A percentile compares a stretch with the other conserved stretches of the same genome.
Evolutionary conservation across 139 green algal genomes (phyloP).

Genomic region (Coccomyxa sp.): DNA sequence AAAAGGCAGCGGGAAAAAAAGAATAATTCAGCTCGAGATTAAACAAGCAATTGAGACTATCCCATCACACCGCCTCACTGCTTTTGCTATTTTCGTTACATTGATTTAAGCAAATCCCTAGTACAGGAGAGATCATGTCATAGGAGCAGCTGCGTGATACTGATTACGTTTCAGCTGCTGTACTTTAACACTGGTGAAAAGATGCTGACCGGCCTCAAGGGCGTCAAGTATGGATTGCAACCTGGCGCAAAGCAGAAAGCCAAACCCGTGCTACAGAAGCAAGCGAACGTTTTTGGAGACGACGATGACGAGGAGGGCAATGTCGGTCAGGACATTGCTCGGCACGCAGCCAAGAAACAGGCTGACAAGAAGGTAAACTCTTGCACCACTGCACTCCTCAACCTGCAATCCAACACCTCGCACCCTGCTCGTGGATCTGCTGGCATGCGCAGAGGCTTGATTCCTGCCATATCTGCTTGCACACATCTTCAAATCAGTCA

Average conservation of each 20-base stretch:
- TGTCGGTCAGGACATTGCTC: constrained; percentile 44
- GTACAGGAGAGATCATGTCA: background rate
- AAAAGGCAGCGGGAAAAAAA: too few relatives aligned
- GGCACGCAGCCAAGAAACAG: constrained; percentile 65
- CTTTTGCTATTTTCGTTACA: background rate
- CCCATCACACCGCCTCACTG: background rate
- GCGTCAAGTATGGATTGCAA: constrained; percentile 75
- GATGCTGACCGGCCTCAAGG: constrained; percentile 59
- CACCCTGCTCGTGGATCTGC: background rate
- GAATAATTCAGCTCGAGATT: too few relatives aligned
- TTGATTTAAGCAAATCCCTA: background rate
- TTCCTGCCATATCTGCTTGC: background rate
- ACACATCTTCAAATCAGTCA: background rate
- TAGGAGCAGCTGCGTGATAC: background rate
- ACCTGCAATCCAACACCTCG: background rate
- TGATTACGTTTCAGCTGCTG: background rate
- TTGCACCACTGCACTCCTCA: background rate
- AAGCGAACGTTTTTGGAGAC: constrained; percentile 1
- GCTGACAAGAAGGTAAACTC: constrained; percentile 34
- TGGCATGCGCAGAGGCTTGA: background rate
- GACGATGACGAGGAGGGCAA: constrained; percentile 42
- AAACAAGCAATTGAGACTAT: background rate
- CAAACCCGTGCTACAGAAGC: constrained; percentile 5
- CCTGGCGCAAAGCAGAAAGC: constrained; percentile 27
- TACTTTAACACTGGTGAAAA: background rate